phyloP scores from a whole-genome alignment of 2,329 filamentous ascomycete species.

The Ilyonectria mors-panacis region DNA sequence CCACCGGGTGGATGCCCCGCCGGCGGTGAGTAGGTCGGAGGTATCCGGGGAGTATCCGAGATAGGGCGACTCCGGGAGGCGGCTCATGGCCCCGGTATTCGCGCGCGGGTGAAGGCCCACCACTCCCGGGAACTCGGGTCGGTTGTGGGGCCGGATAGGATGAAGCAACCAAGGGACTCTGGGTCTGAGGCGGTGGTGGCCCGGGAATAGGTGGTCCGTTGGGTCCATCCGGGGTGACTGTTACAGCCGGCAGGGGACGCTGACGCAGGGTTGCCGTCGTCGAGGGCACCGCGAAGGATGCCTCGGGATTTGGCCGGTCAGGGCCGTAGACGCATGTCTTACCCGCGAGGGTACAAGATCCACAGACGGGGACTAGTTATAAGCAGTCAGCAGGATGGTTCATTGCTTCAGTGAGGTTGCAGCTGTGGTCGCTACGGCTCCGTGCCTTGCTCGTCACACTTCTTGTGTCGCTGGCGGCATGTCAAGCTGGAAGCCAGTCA shows the following conservation, averaged over 20 bases:
- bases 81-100: conserved; percentile 14
- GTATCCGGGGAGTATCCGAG: conserved; percentile 22
- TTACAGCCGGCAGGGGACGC: conserved; percentile 16
- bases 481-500: conserved; percentile 19
- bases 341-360: conserved; percentile 21
- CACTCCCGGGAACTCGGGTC: conserved; percentile 4
- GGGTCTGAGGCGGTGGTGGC: conserved; percentile 15
- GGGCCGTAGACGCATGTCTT: conserved; percentile 30
- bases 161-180: not conserved
- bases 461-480: conserved; percentile 29
- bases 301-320: conserved; percentile 10
- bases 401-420: not conserved
- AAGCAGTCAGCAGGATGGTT: conserved; percentile 17
- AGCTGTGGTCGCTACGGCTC: not conserved
- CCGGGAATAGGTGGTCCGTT: conserved; percentile 11
- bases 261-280: conserved; percentile 19
- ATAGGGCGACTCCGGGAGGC: conserved; percentile 21
- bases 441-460: conserved; percentile 28
- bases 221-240: conserved; percentile 18
- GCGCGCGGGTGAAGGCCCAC: conserved; percentile 17
- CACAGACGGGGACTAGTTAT: conserved; percentile 24
- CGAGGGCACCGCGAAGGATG: conserved; percentile 34
- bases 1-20: conserved; percentile 30
- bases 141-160: conserved; percentile 19
- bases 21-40: conserved; percentile 22